Evolutionary conservation across 2,329 filamentous ascomycete genomes (phyloP).

Genomic region (Paraphoma sp.): DNA sequence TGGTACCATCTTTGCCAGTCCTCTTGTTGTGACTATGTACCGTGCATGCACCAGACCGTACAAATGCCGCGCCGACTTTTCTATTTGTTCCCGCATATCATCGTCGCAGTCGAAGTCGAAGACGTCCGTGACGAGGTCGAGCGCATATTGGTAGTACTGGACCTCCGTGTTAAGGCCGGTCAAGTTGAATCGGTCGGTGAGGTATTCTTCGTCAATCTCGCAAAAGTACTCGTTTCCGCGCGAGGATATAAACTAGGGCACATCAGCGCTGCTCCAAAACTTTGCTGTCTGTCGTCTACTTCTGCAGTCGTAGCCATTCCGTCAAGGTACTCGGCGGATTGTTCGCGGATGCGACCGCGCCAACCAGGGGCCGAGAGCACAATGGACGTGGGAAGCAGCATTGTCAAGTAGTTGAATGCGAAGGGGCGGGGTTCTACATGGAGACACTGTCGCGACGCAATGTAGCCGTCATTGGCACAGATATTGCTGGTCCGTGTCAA

Average conservation of each 20-base stretch:
- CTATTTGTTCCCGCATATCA: slow-evolving; percentile 96
- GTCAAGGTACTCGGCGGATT: background rate
- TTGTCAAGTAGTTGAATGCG: background rate
- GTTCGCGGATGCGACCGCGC: background rate
- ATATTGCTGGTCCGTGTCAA: slow-evolving; percentile 9
- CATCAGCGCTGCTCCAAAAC: slow-evolving; percentile 18
- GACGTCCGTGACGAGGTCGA: slow-evolving; percentile 96
- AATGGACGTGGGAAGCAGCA: slow-evolving; percentile 5
- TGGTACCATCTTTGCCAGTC: slow-evolving; percentile 90
- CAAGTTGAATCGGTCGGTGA: slow-evolving; percentile 97
- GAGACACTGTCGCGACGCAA: slow-evolving; percentile 8
- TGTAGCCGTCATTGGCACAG: slow-evolving; percentile 10
- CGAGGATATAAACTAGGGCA: slow-evolving; percentile 87
- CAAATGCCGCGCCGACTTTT: slow-evolving; percentile 93
- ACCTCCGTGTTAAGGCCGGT: slow-evolving; percentile 97
- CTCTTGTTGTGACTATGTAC: slow-evolving; percentile 95
- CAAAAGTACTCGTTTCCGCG: slow-evolving; percentile 99
- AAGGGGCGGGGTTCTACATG: slow-evolving; percentile 8
- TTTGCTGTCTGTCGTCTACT: background rate
- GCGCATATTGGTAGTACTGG: slow-evolving; percentile 97
- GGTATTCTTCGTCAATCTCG: slow-evolving; percentile 98
- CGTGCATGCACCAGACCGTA: slow-evolving; percentile 96
- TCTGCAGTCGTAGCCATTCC: background rate
- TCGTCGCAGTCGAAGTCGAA: slow-evolving; percentile 99
- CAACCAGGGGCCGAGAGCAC: slow-evolving; percentile 1